Conservation (phyloP, 202 grass and related monocot genomes). For the Setaria italica region DNA sequence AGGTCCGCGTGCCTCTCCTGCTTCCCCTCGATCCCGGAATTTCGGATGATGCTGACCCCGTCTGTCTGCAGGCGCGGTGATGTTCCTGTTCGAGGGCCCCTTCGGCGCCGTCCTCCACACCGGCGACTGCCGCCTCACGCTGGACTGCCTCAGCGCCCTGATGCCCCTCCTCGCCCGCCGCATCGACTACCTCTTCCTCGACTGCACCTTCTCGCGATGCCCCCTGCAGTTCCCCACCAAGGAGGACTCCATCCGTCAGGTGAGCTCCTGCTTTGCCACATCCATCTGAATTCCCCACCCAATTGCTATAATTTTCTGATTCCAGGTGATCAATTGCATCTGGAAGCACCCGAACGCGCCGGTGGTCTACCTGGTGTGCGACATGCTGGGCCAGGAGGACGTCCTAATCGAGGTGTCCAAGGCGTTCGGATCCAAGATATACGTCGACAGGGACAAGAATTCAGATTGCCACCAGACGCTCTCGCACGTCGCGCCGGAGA, state of each 20-base stretch:
- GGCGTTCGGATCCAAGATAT: slow-evolving; percentile 65
- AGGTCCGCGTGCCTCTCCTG: slow-evolving; percentile 26
- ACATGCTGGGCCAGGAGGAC: slow-evolving; percentile 80
- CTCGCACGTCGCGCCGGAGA: slow-evolving; percentile 57
- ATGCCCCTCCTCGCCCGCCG: slow-evolving; percentile 36
- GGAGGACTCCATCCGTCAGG: slow-evolving; percentile 66
- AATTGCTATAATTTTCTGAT: background rate
- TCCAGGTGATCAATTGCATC: slow-evolving; percentile 75
- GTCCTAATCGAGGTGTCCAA: slow-evolving; percentile 66
- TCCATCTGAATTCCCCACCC: background rate
- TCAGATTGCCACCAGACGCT: slow-evolving; percentile 57
- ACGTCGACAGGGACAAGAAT: slow-evolving; percentile 46
- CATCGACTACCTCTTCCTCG: slow-evolving; percentile 72
- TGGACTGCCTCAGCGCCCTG: slow-evolving; percentile 51
- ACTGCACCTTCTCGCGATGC: slow-evolving; percentile 77
- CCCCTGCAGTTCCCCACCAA: slow-evolving; percentile 61
- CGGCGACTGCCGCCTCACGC: slow-evolving; percentile 71
- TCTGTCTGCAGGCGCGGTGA: slow-evolving; percentile 57
- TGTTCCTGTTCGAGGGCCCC: slow-evolving; percentile 79
- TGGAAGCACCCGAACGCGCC: slow-evolving; percentile 63
- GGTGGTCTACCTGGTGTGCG: slow-evolving; percentile 65
- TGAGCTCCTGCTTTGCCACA: background rate
- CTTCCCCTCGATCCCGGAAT: background rate
- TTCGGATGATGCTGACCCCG: background rate
- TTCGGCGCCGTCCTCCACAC: slow-evolving; percentile 77